phyloP scores from a whole-genome alignment of 441 rosid species.

The Cnidoscolus chayamansa region DNA sequence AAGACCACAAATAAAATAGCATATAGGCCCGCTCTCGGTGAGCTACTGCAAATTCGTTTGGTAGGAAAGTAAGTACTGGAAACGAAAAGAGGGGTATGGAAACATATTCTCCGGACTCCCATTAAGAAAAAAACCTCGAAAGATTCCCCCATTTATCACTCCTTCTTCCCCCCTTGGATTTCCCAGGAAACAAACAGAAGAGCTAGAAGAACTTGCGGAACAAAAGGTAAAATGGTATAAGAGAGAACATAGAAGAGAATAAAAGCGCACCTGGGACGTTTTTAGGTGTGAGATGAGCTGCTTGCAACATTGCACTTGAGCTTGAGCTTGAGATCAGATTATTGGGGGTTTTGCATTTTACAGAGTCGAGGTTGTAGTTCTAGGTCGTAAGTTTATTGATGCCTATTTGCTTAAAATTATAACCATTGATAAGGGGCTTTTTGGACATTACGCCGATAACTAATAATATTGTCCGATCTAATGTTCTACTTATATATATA shows the following conservation, averaged over 20 bases:
- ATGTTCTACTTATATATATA: too few relatives aligned
- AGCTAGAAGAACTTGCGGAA: background rate
- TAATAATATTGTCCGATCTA: too few relatives aligned
- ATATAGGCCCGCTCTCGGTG: background rate
- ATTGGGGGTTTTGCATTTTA: conserved; percentile 26
- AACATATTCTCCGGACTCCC: conserved; percentile 5
- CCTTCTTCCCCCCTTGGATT: background rate
- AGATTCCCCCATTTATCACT: background rate
- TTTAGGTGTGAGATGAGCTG: conserved; percentile 33
- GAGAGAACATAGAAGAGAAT: background rate
- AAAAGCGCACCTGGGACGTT: conserved; percentile 37
- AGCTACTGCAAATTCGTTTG: background rate
- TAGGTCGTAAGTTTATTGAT: too few relatives aligned
- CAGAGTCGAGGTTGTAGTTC: background rate
- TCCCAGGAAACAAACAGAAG: conserved; percentile 20
- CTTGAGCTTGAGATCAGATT: background rate
- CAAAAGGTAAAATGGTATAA: background rate
- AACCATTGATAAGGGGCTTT: conserved; percentile 32
- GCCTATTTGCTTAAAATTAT: background rate
- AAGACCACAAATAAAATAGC: background rate
- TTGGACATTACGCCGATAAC: conserved; percentile 4
- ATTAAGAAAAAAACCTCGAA: background rate
- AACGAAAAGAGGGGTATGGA: background rate
- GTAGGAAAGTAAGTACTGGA: background rate
- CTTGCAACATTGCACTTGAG: conserved; percentile 36